Evolutionary conservation across 345 rosid species (phyloP), one percentile per base, ranked within the genome.

Genomic region (Jatropha curcas): DNA sequence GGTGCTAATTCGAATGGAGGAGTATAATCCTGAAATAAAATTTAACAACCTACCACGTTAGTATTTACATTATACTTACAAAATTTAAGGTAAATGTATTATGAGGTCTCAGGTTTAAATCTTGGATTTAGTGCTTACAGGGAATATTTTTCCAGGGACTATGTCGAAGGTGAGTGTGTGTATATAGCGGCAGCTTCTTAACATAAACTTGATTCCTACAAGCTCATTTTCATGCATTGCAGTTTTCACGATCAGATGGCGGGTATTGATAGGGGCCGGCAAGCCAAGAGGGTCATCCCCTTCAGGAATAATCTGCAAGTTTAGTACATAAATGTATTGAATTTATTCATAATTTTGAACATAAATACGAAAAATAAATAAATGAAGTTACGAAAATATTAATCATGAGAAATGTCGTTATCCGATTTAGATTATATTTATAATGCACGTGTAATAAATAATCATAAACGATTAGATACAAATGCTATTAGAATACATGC

Each of bases 151-250:
- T 24, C 51, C 60, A 19, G 79, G 59, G 51, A 41, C 73, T 25
- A 78, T 65, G 34, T 84, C 79, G 34, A 87, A 35, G 7, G 84
- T 84, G 20, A 89, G 85, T 16, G 67, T 79, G 34, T 82, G 72
- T 2, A 87, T 48, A 0, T 11, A 0, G 1, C 72, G 85, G n/a
- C 81, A 84, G n/a, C 86, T 82, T 1, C 60, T 24, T 0, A 85
- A 65, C 75, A 89, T 74, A 62, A 87, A 71, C 12, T 51, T 75
- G 16, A 85, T 76, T 5, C 91, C 93, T 19, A 46, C 57, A 5
- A 73, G 81, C 63, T 84, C 89, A 24, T 75, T 63, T 0, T 6
- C 11, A 11, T 78, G 82, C 81, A 84, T 0, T 22, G 70, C 68
- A 1, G 83, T 71, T 30, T 81, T 84, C 70, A 89, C 2, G 13